A percentile compares a stretch with the other conserved stretches of the same genome.
Conservation (phyloP, 2,329 filamentous ascomycete genomes). For the Trichophyton schoenleinii region DNA sequence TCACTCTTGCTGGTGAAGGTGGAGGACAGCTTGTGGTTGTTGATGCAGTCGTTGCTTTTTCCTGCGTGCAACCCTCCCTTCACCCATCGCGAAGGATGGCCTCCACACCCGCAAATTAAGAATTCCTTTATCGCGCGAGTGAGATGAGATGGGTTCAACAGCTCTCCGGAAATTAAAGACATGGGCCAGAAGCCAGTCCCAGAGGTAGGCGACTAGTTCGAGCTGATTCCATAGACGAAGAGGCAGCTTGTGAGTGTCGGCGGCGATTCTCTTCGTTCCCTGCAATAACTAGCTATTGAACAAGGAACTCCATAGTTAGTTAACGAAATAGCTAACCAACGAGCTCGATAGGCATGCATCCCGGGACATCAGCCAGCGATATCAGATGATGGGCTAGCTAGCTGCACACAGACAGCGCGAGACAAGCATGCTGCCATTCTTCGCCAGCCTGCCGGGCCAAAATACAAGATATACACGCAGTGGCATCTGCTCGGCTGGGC, state of each 20-base stretch:
- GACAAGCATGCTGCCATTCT: background rate
- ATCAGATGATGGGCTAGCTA: background rate
- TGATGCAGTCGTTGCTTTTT: background rate
- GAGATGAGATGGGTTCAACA: too few species aligned
- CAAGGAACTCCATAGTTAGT: too few species aligned
- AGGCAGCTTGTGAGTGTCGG: background rate
- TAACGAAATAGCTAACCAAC: too few species aligned
- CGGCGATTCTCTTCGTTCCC: background rate
- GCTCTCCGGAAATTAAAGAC: too few species aligned
- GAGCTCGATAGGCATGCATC: too few species aligned
- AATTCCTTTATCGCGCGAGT: too few species aligned
- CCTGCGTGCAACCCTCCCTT: conserved; percentile 1
- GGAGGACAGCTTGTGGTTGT: too few species aligned
- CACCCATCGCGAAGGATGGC: too few species aligned
- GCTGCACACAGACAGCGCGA: background rate
- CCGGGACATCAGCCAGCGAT: background rate
- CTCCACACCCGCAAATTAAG: too few species aligned
- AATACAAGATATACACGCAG: background rate
- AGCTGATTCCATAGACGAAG: background rate
- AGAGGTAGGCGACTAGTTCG: too few species aligned
- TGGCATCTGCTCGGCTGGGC: background rate
- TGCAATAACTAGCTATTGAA: too few species aligned
- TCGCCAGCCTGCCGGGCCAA: background rate
- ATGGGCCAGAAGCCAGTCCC: too few species aligned
- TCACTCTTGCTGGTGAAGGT: background rate